A percentile compares a stretch with the other conserved stretches of the same genome.
Conservation (phyloP, 345 rosid genomes). For the Euphorbia tirucalli region DNA sequence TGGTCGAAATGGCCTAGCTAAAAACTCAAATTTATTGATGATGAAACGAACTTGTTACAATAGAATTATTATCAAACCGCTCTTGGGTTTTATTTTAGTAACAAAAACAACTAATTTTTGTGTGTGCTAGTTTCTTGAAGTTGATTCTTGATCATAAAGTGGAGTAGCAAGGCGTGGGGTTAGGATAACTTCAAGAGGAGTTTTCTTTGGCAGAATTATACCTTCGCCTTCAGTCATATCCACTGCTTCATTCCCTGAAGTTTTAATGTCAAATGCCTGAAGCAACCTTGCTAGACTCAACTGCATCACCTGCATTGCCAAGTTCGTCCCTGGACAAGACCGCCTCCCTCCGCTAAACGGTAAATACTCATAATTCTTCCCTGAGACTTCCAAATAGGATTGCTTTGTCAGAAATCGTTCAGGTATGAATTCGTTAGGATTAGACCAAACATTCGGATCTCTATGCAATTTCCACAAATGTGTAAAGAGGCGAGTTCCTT, state of each 20-base stretch:
- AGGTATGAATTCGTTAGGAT: constrained; percentile 23
- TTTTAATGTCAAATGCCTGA: constrained; percentile 18
- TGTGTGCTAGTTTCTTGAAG: not conserved
- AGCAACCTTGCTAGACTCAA: constrained; percentile 25
- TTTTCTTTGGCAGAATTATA: constrained; percentile 9
- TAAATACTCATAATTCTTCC: constrained; percentile 25
- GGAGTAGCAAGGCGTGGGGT: constrained; percentile 2
- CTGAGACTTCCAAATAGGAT: not conserved
- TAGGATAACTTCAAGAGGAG: constrained; percentile 15
- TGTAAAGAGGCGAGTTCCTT: constrained; percentile 17
- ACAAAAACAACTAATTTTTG: not conserved
- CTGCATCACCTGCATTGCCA: constrained; percentile 31
- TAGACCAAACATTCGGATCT: constrained; percentile 22
- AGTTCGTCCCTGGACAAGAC: constrained; percentile 28
- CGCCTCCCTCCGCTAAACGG: constrained; percentile 34
- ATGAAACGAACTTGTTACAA: too few relatives aligned
- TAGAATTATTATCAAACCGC: not conserved
- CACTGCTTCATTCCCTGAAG: constrained; percentile 7
- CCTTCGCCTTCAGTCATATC: constrained; percentile 12
- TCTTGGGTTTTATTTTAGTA: too few relatives aligned
- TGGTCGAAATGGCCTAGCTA: too few relatives aligned
- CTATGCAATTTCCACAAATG: constrained; percentile 26
- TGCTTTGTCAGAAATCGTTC: constrained; percentile 28
- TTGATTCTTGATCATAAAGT: not conserved
- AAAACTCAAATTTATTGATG: too few relatives aligned